Conservation (phyloP, 1,284 basidiomycete genomes). For the Kwoniella shivajii region DNA sequence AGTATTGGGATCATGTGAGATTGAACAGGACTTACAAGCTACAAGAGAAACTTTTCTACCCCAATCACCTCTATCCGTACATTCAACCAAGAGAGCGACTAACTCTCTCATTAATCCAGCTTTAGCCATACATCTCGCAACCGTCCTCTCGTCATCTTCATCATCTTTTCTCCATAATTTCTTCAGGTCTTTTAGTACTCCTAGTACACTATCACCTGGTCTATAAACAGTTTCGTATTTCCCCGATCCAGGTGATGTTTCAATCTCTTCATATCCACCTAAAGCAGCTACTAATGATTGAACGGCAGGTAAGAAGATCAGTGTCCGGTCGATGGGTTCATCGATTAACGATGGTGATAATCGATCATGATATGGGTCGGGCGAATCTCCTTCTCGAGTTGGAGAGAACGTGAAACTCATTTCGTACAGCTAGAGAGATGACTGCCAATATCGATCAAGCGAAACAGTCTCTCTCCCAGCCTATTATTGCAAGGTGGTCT, state of each 20-base stretch:
- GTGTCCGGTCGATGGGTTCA: constrained; percentile 27
- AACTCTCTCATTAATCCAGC: constrained; percentile 84
- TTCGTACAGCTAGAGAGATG: not conserved
- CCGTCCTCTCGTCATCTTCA: constrained; percentile 88
- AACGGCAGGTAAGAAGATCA: constrained; percentile 50
- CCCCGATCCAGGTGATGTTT: constrained; percentile 56
- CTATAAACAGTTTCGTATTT: constrained; percentile 64
- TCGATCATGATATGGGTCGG: not conserved
- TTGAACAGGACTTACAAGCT: constrained; percentile 59
- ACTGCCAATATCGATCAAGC: too few relatives aligned
- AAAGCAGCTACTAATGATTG: constrained; percentile 50
- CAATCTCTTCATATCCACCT: constrained; percentile 56
- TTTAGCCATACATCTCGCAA: constrained; percentile 85
- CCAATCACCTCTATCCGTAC: constrained; percentile 65
- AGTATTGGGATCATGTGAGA: not conserved
- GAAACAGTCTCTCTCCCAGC: too few relatives aligned
- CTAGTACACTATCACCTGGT: constrained; percentile 78
- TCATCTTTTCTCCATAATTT: constrained; percentile 93
- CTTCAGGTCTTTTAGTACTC: constrained; percentile 90
- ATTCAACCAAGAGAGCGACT: constrained; percentile 77
- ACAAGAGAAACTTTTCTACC: constrained; percentile 73
- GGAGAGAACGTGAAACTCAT: constrained; percentile 1
- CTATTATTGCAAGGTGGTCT: too few relatives aligned
- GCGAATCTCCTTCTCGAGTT: not conserved
- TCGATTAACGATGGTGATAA: not conserved